Percentiles rank a stretch among this genome's conserved stretches.
phyloP scores from a whole-genome alignment of 805 yeast genomes.

The Jamesozyma spencerorum region DNA sequence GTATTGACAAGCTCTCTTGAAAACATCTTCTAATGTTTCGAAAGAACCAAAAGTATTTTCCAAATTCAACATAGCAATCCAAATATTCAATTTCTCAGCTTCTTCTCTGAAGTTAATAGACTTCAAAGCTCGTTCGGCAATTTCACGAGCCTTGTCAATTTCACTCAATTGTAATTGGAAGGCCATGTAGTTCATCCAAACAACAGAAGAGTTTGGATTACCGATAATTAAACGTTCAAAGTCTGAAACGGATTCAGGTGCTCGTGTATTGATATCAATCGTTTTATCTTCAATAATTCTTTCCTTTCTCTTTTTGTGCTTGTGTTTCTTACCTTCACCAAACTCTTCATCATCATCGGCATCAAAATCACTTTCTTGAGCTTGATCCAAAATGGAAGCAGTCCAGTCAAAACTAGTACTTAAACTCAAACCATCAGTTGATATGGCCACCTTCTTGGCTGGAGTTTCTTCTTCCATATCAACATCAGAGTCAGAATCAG shows the following conservation, averaged over 20 bases:
- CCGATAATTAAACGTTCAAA: constrained; percentile 88
- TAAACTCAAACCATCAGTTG: constrained; percentile 58
- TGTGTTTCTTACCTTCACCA: constrained; percentile 35
- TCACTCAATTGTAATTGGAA: constrained; percentile 94
- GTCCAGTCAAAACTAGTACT: constrained; percentile 90
- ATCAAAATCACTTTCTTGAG: constrained; percentile 46
- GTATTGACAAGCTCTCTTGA: constrained; percentile 78
- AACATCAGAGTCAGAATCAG: constrained; percentile 17
- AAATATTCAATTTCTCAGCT: constrained; percentile 82
- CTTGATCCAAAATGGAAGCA: constrained; percentile 78
- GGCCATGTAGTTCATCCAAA: constrained; percentile 98
- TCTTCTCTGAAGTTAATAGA: constrained; percentile 87
- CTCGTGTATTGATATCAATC: constrained; percentile 69
- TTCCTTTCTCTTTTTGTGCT: constrained; percentile 38
- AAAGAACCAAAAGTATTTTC: constrained; percentile 88
- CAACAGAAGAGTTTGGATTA: constrained; percentile 83
- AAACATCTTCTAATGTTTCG: constrained; percentile 69
- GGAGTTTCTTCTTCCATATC: constrained; percentile 23
- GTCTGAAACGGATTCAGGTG: constrained; percentile 86
- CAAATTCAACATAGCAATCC: constrained; percentile 91
- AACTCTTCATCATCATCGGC: constrained; percentile 48
- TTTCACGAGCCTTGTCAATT: constrained; percentile 86
- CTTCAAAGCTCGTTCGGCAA: constrained; percentile 86
- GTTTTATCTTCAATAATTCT: constrained; percentile 65
- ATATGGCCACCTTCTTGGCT: constrained; percentile 10